Evolutionary conservation across 768 basidiomycete genomes (phyloP).

Genomic region (Mycena venus): DNA sequence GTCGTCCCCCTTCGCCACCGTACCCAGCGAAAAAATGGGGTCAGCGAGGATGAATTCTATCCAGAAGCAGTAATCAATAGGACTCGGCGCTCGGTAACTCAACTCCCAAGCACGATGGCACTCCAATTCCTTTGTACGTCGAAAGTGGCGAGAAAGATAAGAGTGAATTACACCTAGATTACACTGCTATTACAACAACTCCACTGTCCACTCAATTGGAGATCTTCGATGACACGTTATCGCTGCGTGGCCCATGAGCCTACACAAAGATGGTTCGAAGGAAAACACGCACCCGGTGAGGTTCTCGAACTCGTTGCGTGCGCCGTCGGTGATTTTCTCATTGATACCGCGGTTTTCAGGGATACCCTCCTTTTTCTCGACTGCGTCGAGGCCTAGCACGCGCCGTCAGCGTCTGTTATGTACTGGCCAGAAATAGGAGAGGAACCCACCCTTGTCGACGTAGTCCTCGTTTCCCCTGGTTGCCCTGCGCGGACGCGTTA

Average conservation of each 20-base stretch:
- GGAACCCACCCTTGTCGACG: conserved; percentile 11
- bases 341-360: conserved; percentile 4
- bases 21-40: too few relatives aligned
- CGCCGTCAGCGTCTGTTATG: background rate
- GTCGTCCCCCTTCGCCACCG: too few relatives aligned
- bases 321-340: conserved; percentile 19
- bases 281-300: conserved; percentile 1
- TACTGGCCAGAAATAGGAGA: background rate
- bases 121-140: background rate
- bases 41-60: background rate
- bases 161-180: conserved; percentile 1
- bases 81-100: background rate
- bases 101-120: background rate
- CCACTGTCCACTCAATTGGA: conserved; percentile 1
- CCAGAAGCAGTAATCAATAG: background rate
- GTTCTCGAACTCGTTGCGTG: conserved; percentile 4
- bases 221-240: conserved; percentile 6
- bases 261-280: background rate
- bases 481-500: background rate
- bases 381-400: background rate
- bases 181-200: conserved; percentile 8
- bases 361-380: conserved; percentile 3
- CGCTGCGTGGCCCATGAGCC: background rate
- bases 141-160: background rate
- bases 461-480: conserved; percentile 7